phyloP scores from a whole-genome alignment of 2,329 filamentous ascomycete species.

The Fusarium tricinctum region DNA sequence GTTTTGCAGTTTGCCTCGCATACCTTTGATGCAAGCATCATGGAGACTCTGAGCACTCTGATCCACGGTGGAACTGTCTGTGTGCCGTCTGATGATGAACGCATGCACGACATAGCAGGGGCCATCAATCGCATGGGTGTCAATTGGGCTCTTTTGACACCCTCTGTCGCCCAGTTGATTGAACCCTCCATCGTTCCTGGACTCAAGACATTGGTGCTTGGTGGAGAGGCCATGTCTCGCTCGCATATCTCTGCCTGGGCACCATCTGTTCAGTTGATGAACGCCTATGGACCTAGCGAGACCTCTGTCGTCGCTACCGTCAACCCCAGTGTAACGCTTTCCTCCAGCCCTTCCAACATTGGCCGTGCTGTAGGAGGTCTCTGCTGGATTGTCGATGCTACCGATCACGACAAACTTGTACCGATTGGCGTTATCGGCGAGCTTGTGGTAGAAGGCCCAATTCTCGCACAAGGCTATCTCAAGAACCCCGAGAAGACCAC shows the following conservation, averaged over 20 bases:
- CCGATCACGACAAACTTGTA: slow-evolving; percentile 45
- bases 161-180: slow-evolving; percentile 36
- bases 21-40: slow-evolving; percentile 51
- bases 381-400: slow-evolving; percentile 48
- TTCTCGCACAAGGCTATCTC: slow-evolving; percentile 65
- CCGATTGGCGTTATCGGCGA: slow-evolving; percentile 53
- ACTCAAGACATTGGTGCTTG: slow-evolving; percentile 35
- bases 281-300: slow-evolving; percentile 45
- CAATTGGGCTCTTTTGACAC: slow-evolving; percentile 44
- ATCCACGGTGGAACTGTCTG: slow-evolving; percentile 52
- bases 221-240: slow-evolving; percentile 45
- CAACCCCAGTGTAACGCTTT: slow-evolving; percentile 1
- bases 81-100: slow-evolving; percentile 55
- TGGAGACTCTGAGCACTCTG: slow-evolving; percentile 38
- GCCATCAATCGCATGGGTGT: slow-evolving; percentile 24
- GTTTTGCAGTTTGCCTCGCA: slow-evolving; percentile 36
- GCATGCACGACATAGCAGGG: slow-evolving; percentile 53
- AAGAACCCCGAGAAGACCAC: slow-evolving; percentile 55
- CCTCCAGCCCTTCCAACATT: slow-evolving; percentile 35
- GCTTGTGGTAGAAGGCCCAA: slow-evolving; percentile 54
- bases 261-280: slow-evolving; percentile 33
- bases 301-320: slow-evolving; percentile 36
- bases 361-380: slow-evolving; percentile 32
- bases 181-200: slow-evolving; percentile 29
- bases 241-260: slow-evolving; percentile 37